Conservation (phyloP, 257 asterid genomes). For the Fraxinus americana region DNA sequence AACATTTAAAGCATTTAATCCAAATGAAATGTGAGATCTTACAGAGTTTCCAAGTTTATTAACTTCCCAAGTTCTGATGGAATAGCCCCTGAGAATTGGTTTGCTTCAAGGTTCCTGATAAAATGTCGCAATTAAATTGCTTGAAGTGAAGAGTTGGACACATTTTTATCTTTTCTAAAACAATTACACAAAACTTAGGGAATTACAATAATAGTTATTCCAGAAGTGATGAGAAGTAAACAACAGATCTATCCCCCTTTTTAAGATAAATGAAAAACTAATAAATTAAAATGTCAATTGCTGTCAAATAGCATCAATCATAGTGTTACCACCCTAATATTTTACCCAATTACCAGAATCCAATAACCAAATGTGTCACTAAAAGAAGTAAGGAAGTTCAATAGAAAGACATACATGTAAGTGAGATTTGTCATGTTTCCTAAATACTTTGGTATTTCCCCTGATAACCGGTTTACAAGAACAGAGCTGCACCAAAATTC, state of each 20-base stretch:
- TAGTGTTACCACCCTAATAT: background rate
- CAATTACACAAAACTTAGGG: background rate
- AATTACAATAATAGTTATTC: background rate
- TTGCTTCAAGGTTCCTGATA: slow-evolving; percentile 82
- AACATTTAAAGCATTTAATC: slow-evolving; percentile 4
- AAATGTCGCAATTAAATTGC: slow-evolving; percentile 22
- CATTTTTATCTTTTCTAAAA: background rate
- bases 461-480: slow-evolving; percentile 84
- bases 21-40: slow-evolving; percentile 37
- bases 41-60: slow-evolving; percentile 60
- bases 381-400: slow-evolving; percentile 17
- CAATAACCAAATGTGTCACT: slow-evolving; percentile 16
- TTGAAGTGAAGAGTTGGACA: slow-evolving; percentile 6
- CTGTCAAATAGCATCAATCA: background rate
- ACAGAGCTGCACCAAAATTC: slow-evolving; percentile 68
- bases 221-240: background rate
- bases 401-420: slow-evolving; percentile 63
- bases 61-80: slow-evolving; percentile 72
- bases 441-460: slow-evolving; percentile 72
- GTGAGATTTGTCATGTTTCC: slow-evolving; percentile 75
- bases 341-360: slow-evolving; percentile 14
- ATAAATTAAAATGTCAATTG: background rate
- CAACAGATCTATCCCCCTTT: background rate
- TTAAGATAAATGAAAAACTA: background rate
- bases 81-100: slow-evolving; percentile 68